Conservation (phyloP, 1,139 yeast genomes). For the Geotrichum reessii region DNA sequence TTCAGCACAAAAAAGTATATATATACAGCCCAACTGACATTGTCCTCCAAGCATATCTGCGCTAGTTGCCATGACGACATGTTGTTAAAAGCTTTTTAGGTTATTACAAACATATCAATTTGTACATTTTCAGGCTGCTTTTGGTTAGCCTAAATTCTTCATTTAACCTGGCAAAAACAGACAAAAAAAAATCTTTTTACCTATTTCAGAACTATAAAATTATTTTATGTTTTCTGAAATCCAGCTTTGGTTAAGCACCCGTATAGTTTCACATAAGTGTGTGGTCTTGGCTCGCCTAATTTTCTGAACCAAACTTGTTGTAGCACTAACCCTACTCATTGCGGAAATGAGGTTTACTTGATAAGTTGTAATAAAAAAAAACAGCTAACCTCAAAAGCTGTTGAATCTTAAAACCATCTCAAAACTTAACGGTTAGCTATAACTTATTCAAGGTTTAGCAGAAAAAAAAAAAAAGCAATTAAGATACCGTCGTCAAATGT, state of each 20-base stretch:
- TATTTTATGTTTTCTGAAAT: too few relatives aligned
- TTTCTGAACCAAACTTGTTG: background rate
- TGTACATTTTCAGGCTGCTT: background rate
- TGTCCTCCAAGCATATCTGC: too few relatives aligned
- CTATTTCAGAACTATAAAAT: too few relatives aligned
- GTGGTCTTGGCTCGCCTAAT: background rate
- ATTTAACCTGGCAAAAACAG: background rate
- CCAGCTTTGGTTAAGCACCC: background rate
- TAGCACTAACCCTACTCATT: background rate
- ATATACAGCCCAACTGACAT: too few relatives aligned
- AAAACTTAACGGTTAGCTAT: background rate
- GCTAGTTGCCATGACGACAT: background rate
- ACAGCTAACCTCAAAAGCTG: too few relatives aligned
- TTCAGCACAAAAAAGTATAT: too few relatives aligned
- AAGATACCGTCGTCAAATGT: background rate
- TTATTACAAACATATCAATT: background rate
- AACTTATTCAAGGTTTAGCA: too few relatives aligned
- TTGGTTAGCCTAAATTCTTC: background rate
- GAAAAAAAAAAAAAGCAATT: background rate
- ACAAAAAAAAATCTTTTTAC: too few relatives aligned
- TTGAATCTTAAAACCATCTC: background rate
- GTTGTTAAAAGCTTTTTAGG: background rate
- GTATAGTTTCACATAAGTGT: background rate
- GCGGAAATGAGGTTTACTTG: background rate
- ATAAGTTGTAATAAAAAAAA: too few relatives aligned